Evolutionary conservation across 2,329 filamentous ascomycete species (phyloP).

Genomic region (Hypoxylon sp.): DNA sequence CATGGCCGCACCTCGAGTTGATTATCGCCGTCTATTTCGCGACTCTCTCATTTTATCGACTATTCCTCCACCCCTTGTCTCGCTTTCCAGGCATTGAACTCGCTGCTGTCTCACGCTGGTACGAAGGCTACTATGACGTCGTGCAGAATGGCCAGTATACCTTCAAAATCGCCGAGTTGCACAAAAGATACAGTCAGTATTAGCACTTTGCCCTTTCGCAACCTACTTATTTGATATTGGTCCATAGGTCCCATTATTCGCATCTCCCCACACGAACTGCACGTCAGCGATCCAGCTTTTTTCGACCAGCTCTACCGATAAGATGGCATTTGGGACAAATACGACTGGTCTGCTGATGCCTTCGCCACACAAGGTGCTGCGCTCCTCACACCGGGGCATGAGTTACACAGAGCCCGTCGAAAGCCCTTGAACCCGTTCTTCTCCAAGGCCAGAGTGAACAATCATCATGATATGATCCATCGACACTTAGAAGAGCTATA

Average conservation of each 20-base stretch:
- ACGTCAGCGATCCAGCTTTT: conserved; percentile 18
- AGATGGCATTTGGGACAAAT: conserved; percentile 20
- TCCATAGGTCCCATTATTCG: conserved; percentile 7
- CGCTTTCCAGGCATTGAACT: conserved; percentile 20
- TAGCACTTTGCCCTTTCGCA: background rate
- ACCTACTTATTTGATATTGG: conserved; percentile 11
- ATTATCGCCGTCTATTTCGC: conserved; percentile 8
- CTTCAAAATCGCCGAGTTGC: conserved; percentile 15
- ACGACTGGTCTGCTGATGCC: conserved; percentile 15
- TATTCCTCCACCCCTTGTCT: conserved; percentile 23
- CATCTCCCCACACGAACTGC: conserved; percentile 4
- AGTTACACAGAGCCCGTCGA: conserved; percentile 11
- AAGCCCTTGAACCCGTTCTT: conserved; percentile 9
- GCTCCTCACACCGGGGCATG: conserved; percentile 2
- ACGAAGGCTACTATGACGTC: conserved; percentile 18
- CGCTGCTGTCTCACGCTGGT: conserved; percentile 10
- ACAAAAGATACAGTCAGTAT: conserved; percentile 9
- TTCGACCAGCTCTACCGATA: conserved; percentile 17
- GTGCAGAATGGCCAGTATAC: conserved; percentile 12
- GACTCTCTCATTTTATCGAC: conserved; percentile 13
- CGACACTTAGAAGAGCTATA: background rate
- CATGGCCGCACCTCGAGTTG: no score
- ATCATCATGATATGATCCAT: conserved; percentile 7
- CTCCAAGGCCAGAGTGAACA: conserved; percentile 9
- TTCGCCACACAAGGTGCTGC: conserved; percentile 5